Evolutionary conservation across 1,284 basidiomycete genomes (phyloP).

Genomic region (Sanghuangporus sanghuang): DNA sequence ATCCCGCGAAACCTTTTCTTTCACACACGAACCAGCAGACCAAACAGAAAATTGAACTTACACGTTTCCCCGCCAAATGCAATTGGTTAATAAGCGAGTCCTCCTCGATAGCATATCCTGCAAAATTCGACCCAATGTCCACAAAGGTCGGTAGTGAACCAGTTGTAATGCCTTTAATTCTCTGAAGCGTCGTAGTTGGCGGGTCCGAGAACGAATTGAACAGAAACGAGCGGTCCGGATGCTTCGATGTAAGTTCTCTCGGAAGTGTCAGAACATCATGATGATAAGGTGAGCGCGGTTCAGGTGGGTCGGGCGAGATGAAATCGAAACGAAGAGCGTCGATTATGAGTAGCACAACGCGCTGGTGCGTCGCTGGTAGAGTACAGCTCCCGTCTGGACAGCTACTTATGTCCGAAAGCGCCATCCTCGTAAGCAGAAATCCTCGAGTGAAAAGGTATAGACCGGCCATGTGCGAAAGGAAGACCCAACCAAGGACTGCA

Average conservation of each 20-base stretch:
- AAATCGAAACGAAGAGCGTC: slow-evolving; percentile 97
- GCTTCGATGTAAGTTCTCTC: slow-evolving; percentile 52
- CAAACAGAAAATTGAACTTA: slow-evolving; percentile 29
- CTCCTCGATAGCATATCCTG: slow-evolving; percentile 79
- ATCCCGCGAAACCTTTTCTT: not conserved
- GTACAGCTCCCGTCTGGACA: slow-evolving; percentile 44
- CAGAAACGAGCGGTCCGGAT: slow-evolving; percentile 74
- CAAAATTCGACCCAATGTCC: slow-evolving; percentile 91
- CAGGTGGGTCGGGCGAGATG: slow-evolving; percentile 65
- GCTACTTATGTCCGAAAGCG: slow-evolving; percentile 57
- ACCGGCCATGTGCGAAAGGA: slow-evolving; percentile 54
- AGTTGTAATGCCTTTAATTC: slow-evolving; percentile 93
- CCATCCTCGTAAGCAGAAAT: slow-evolving; percentile 81
- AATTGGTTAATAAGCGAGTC: slow-evolving; percentile 77
- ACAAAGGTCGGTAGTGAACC: slow-evolving; percentile 96
- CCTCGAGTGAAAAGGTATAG: slow-evolving; percentile 84
- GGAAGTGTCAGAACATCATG: slow-evolving; percentile 85
- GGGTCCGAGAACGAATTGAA: slow-evolving; percentile 92
- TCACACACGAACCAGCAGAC: not conserved
- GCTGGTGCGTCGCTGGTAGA: slow-evolving; percentile 63
- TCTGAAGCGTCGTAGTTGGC: slow-evolving; percentile 92
- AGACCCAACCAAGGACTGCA: slow-evolving; percentile 50
- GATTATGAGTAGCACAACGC: slow-evolving; percentile 83
- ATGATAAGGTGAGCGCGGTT: slow-evolving; percentile 62
- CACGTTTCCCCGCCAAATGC: slow-evolving; percentile 48